These are phyloP conservation scores for Cerioporus squamosus DNA, from an alignment of 1,284 basidiomycete species.

Conservation along the genomic window DNA sequence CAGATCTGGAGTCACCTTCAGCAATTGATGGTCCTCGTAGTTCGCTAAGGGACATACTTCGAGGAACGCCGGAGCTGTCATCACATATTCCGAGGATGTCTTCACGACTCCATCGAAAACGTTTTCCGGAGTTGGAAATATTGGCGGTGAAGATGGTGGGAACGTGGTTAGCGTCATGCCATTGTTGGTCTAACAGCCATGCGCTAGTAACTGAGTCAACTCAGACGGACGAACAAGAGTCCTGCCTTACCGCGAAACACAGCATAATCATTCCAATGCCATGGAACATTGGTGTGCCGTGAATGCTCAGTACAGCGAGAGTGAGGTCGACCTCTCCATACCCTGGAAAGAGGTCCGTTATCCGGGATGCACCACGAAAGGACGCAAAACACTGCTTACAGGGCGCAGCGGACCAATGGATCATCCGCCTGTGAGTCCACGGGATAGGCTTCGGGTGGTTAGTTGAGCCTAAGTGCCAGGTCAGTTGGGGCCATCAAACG, in stretches of 20 bases:
- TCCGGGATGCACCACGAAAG: background rate
- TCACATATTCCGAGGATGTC: constrained; percentile 24
- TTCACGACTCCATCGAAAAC: constrained; percentile 25
- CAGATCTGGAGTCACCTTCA: constrained; percentile 17
- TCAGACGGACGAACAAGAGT: too few species aligned
- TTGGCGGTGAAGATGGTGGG: constrained; percentile 25
- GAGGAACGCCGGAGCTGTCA: constrained; percentile 31
- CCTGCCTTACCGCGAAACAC: too few species aligned
- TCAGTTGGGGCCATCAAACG: background rate
- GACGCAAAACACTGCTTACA: background rate
- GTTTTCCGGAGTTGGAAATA: constrained; percentile 26
- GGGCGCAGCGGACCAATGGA: background rate
- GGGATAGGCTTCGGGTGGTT: constrained; percentile 23
- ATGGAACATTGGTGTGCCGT: constrained; percentile 19
- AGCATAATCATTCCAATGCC: background rate
- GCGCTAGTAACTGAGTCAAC: background rate
- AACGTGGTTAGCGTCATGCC: constrained; percentile 23
- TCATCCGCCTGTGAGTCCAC: constrained; percentile 3
- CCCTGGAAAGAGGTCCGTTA: background rate
- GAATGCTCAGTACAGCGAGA: background rate
- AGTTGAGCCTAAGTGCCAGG: constrained; percentile 12
- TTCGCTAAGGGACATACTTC: constrained; percentile 25
- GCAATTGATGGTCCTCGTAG: background rate
- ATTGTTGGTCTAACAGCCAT: constrained; percentile 14
- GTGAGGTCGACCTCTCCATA: background rate